Evolutionary conservation across 805 yeast genomes (phyloP).

Genomic region (Ogataea allantospora): DNA sequence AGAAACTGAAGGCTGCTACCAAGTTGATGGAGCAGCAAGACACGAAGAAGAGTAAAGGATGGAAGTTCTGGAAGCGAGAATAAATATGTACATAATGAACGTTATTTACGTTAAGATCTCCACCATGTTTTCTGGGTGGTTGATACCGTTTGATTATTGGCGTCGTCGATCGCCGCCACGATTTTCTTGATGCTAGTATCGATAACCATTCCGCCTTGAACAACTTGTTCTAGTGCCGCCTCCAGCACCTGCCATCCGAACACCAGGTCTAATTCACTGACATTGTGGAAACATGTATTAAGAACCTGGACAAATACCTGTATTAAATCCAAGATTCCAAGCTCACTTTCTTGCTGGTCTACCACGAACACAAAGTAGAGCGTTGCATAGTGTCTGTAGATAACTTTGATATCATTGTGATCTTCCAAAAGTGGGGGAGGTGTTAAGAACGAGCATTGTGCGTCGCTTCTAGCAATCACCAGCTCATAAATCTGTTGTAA

Average conservation of each 20-base stretch:
- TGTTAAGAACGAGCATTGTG: conserved; percentile 85
- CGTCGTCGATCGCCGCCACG: conserved; percentile 79
- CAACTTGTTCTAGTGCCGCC: conserved; percentile 85
- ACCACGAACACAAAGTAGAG: conserved; percentile 94
- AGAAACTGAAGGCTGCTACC: conserved; percentile 38
- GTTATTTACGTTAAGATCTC: conserved; percentile 7
- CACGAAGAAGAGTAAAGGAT: neutral
- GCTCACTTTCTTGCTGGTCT: conserved; percentile 92
- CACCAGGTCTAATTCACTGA: conserved; percentile 93
- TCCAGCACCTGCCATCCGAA: conserved; percentile 98
- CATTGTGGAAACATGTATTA: conserved; percentile 90
- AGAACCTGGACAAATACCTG: conserved; percentile 96
- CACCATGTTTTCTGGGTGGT: conserved; percentile 15
- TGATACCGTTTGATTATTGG: conserved; percentile 48
- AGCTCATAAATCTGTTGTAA: conserved; percentile 80
- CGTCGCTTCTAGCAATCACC: conserved; percentile 65
- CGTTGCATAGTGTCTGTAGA: conserved; percentile 92
- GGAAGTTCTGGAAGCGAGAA: conserved; percentile 7
- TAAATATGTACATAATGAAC: neutral
- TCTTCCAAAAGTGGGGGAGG: conserved; percentile 77
- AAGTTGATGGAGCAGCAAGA: conserved; percentile 24
- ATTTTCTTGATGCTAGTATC: conserved; percentile 84
- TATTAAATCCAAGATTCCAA: conserved; percentile 89
- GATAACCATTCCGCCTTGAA: conserved; percentile 97
- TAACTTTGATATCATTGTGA: conserved; percentile 76